A percentile compares a stretch with the other conserved stretches of the same genome.
phyloP scores from a whole-genome alignment of 805 yeast genomes.

The Wilhelminamyces savonicus region DNA sequence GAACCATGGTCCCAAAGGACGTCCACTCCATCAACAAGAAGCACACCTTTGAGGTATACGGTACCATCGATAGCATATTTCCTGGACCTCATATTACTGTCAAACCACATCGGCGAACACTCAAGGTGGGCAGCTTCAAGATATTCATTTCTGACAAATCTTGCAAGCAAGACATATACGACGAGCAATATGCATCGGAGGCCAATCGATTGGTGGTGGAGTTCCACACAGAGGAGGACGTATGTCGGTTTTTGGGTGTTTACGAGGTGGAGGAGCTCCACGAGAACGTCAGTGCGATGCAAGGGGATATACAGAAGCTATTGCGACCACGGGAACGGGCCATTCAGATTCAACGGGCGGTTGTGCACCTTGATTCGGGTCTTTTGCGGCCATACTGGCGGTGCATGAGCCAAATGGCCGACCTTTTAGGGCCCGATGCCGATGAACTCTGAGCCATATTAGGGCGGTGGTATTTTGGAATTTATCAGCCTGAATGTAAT shows the following conservation, averaged over 20 bases:
- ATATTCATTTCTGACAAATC: conserved; percentile 2
- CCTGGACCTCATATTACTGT: conserved; percentile 1
- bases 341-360: conserved; percentile 2
- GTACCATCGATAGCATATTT: not conserved
- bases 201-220: conserved; percentile 4
- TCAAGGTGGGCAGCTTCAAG: conserved; percentile 6
- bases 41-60: conserved; percentile 1
- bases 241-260: conserved; percentile 8
- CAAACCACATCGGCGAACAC: conserved; percentile 9
- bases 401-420: too few relatives aligned
- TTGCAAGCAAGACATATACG: too few relatives aligned
- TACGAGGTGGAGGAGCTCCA: conserved; percentile 10
- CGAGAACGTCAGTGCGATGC: not conserved
- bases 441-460: too few relatives aligned
- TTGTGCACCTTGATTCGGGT: conserved; percentile 1
- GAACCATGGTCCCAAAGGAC: conserved; percentile 2
- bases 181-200: too few relatives aligned
- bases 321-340: conserved; percentile 1
- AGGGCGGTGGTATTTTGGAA: too few relatives aligned
- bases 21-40: conserved; percentile 1
- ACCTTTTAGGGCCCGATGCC: too few relatives aligned
- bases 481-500: too few relatives aligned
- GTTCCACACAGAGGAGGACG: conserved; percentile 5
- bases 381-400: conserved; percentile 7
- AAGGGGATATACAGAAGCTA: not conserved